phyloP scores from a whole-genome alignment of 1,284 basidiomycete genomes.

The Gastroboletus turbinatus region DNA sequence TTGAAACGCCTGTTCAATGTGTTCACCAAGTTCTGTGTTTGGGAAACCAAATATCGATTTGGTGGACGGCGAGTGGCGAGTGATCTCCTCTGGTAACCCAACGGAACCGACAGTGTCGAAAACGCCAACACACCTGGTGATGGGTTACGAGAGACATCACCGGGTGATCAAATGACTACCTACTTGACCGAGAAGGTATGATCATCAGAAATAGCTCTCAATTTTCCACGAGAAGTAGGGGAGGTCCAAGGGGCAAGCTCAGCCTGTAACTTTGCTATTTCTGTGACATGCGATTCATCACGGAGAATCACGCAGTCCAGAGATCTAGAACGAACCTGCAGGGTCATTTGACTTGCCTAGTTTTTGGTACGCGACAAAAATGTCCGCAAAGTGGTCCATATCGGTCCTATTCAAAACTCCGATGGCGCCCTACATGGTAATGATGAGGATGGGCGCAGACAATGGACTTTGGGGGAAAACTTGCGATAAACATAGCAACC shows the following conservation, averaged over 20 bases:
- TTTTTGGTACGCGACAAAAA: slow-evolving; percentile 61
- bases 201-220: slow-evolving; percentile 45
- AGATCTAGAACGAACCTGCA: slow-evolving; percentile 38
- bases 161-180: slow-evolving; percentile 12
- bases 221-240: slow-evolving; percentile 49
- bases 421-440: slow-evolving; percentile 49
- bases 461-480: slow-evolving; percentile 17
- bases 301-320: background rate
- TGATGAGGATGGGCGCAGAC: background rate
- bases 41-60: slow-evolving; percentile 62
- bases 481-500: slow-evolving; percentile 65
- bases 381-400: slow-evolving; percentile 66
- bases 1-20: slow-evolving; percentile 63
- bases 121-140: slow-evolving; percentile 61
- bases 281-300: slow-evolving; percentile 31
- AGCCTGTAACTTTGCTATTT: slow-evolving; percentile 41
- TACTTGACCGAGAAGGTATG: slow-evolving; percentile 63
- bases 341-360: slow-evolving; percentile 52
- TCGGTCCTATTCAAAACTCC: slow-evolving; percentile 63
- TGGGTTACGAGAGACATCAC: slow-evolving; percentile 5
- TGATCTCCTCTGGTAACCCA: slow-evolving; percentile 64
- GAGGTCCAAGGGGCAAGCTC: slow-evolving; percentile 54
- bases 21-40: slow-evolving; percentile 56
- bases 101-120: slow-evolving; percentile 73
- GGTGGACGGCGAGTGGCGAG: slow-evolving; percentile 37